Conservation (phyloP, 2,329 filamentous ascomycete species). For the Penicillium sclerotiorum region DNA sequence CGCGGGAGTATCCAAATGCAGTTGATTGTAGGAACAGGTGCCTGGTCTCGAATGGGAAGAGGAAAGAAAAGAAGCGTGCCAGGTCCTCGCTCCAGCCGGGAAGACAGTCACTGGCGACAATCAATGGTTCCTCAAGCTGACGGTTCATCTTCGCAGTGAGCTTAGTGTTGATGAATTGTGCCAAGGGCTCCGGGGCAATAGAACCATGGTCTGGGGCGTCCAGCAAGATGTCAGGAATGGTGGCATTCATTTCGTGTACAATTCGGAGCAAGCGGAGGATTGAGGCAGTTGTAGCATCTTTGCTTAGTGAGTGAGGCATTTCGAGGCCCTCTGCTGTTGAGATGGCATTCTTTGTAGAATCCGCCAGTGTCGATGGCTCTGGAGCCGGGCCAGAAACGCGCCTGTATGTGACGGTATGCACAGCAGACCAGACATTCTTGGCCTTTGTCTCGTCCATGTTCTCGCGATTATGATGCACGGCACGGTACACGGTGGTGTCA, state of each 20-base stretch:
- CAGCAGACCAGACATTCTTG: slow-evolving; percentile 83
- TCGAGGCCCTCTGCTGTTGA: slow-evolving; percentile 60
- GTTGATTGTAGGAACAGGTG: slow-evolving; percentile 97
- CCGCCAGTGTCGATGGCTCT: slow-evolving; percentile 66
- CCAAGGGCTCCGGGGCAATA: slow-evolving; percentile 77
- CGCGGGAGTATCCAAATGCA: slow-evolving; percentile 95
- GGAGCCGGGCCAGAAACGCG: slow-evolving; percentile 79
- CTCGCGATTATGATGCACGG: slow-evolving; percentile 73
- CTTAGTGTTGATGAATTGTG: slow-evolving; percentile 98
- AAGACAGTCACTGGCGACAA: slow-evolving; percentile 94
- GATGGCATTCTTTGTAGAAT: slow-evolving; percentile 52
- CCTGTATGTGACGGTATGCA: slow-evolving; percentile 90
- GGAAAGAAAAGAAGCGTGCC: slow-evolving; percentile 88
- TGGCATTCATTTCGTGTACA: slow-evolving; percentile 88
- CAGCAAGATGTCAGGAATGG: slow-evolving; percentile 85
- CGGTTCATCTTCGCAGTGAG: slow-evolving; percentile 96
- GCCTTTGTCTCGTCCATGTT: slow-evolving; percentile 66
- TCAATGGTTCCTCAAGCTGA: slow-evolving; percentile 92
- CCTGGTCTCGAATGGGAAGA: slow-evolving; percentile 96
- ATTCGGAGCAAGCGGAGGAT: slow-evolving; percentile 89
- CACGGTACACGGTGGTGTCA: slow-evolving; percentile 94
- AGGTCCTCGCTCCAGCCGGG: slow-evolving; percentile 96
- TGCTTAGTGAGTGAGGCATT: slow-evolving; percentile 77
- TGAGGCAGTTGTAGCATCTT: slow-evolving; percentile 80
- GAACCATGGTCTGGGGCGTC: slow-evolving; percentile 72